A percentile compares a stretch with the other conserved stretches of the same genome.
phyloP scores from a whole-genome alignment of 73 alveolate genomes.

The Paraurostyla sp. region DNA sequence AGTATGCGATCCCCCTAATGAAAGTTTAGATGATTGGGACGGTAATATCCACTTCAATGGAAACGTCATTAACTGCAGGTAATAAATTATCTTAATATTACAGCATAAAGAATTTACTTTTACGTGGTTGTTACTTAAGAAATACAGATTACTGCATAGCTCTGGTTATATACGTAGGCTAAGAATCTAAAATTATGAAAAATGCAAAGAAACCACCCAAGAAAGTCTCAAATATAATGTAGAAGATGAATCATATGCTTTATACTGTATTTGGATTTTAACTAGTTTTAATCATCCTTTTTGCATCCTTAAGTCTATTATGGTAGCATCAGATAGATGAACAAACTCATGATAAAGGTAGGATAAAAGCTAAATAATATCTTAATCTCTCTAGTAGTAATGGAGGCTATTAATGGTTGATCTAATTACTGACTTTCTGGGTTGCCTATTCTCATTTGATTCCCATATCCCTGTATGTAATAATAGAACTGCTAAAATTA shows the following conservation, averaged over 20 bases:
- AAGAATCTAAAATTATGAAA: conserved; percentile 96
- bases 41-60: conserved; percentile 79
- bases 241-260: conserved; percentile 85
- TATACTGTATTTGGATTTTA: conserved; percentile 82
- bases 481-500: conserved; percentile 95
- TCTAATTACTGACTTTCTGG: conserved; percentile 87
- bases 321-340: conserved; percentile 42
- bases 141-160: conserved; percentile 94
- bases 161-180: conserved; percentile 95
- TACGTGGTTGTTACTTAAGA: conserved; percentile 95
- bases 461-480: conserved; percentile 97
- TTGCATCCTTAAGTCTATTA: conserved; percentile 42
- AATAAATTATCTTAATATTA: conserved; percentile 31
- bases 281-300: conserved; percentile 44
- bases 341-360: background rate
- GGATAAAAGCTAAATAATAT: background rate
- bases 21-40: conserved; percentile 87
- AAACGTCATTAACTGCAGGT: conserved; percentile 59
- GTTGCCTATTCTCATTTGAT: conserved; percentile 95
- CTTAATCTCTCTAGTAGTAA: conserved; percentile 1
- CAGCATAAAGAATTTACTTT: conserved; percentile 86
- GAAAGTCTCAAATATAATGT: conserved; percentile 89
- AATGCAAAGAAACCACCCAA: conserved; percentile 95
- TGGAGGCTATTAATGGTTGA: conserved; percentile 30
- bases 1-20: conserved; percentile 90